Base-by-base conservation (phyloP, 2,329 filamentous ascomycete genomes). In the Pseudogymnoascus sp. region DNA sequence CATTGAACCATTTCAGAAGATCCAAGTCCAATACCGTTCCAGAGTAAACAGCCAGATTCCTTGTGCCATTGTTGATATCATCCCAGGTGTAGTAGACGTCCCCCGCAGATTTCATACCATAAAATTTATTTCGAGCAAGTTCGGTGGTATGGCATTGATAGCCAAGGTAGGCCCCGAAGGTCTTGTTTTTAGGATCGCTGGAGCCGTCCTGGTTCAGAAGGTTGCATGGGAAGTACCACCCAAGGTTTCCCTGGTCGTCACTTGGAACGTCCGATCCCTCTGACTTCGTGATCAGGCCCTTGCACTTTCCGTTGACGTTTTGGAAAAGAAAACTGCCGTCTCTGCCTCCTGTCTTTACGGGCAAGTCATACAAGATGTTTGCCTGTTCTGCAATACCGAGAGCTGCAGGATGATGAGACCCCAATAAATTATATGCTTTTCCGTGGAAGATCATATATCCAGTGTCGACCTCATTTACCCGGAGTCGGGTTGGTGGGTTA, bases 361-460 rank as follows among this genome's bases (percentile, higher is more conserved):
- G 83, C n/a, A 96, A 19, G 19, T 19, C 92, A 72, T 86, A 98
- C 12, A 99, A 79, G 24, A 99, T 87, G 71, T 98, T 97, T 26
- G 89, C 81, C 31, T 82, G 83, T 2, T 74, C 69, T 16, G 89
- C 84, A 68, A 99, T 91, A 37, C 93, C 93, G 66, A 86, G 80
- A 1, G 92, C 95, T 2, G 85, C 82, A 6, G 92, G 91, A 74
- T 99, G 95, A 26, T 83, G 81, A 0, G 92, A 96, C 35, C 76
- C 75, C 4, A 87, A 84, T 63, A 99, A 79, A 72, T 97, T 89
- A 72, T 96, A 97, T 2, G 95, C 95, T 65, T 86, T 83, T 62
- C 95, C 95, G 70, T 99, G 93, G 74, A 97, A 95, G 68, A 99
- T 98, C 90, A 99, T 93, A 78, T 91, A 97, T 11, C 91, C 91